Evolutionary conservation across 2,329 filamentous ascomycete genomes (phyloP), one percentile per base, ranked within the genome.

Genomic region (Paracoccidioides brasiliensis): DNA sequence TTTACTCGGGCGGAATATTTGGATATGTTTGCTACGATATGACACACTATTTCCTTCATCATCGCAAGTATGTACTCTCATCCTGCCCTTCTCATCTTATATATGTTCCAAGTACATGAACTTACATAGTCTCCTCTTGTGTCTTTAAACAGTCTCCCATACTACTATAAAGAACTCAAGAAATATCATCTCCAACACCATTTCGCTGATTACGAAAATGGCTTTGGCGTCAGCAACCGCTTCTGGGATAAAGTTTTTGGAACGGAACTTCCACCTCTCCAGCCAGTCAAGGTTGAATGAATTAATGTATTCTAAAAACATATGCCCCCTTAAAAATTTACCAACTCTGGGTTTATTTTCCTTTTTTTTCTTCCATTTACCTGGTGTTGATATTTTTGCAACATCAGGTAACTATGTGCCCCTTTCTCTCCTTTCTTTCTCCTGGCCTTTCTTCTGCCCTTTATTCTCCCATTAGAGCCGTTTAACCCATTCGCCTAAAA

Each of bases 41-140:
- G 76, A 98, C 93, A 1, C 93, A 98, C 72, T 98, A 97, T 78
- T 98, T 98, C 79, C 80, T 98, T 42, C 93, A 98, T 71, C 93
- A 98, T 75, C 82, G 86, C 74, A 94, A 89, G 80, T 83, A 69
- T 70, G 80, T 77, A 35, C 8, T 45, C 41, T 55, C 32, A n/a
- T 22, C 3, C 28, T 12, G n/a, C 15, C 32, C 35, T 33, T 35
- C 14, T 32, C 43, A 8, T 4, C 30, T 30, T 3, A 4, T 14
- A 14, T 32, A n/a, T 46, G 14, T 22, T 33, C 5, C 10, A 46
- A 32, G 22, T 22, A 22, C 22, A 22, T 30, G 32, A 46, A 7
- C 44, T 46, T 46, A 46, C 44, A 33, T 37, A 45, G 46, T 58
- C 45, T 57, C 55, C 44, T 44, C 60, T 63, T 57, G 64, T 52